phyloP scores from a whole-genome alignment of 805 yeast species.

The Ogataea pignaliae region DNA sequence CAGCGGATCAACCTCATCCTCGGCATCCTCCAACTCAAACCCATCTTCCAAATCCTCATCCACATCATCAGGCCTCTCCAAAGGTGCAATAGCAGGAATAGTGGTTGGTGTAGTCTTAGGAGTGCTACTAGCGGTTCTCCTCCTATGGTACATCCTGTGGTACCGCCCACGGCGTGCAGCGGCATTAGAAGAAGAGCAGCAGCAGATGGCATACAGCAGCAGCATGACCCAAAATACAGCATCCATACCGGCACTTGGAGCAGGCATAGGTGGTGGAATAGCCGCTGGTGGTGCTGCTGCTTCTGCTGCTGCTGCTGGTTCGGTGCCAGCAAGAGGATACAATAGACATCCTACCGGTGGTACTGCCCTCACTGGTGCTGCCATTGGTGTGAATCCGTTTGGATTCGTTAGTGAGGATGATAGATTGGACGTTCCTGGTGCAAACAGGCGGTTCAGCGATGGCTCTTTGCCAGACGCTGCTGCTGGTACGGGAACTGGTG shows the following conservation, averaged over 20 bases:
- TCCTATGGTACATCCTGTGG: constrained; percentile 21
- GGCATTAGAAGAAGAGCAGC: constrained; percentile 20
- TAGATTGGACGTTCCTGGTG: constrained; percentile 18
- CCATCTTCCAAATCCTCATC: constrained; percentile 11
- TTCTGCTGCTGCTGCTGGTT: constrained; percentile 4
- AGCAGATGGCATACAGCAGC: constrained; percentile 5
- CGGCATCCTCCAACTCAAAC: constrained; percentile 5
- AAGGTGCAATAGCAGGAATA: constrained; percentile 34
- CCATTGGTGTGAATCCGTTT: constrained; percentile 14
- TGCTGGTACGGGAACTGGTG: constrained; percentile 15
- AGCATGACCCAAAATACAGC: constrained; percentile 3
- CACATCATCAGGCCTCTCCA: constrained; percentile 13
- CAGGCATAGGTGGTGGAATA: too few relatives aligned
- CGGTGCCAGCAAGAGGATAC: too few relatives aligned
- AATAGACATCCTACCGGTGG: too few relatives aligned
- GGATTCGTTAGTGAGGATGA: constrained; percentile 23
- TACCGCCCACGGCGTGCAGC: constrained; percentile 17
- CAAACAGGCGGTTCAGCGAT: constrained; percentile 30
- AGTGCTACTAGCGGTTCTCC: constrained; percentile 15
- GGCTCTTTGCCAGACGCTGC: constrained; percentile 34
- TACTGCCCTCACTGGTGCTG: too few relatives aligned
- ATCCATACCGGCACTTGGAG: constrained; percentile 4
- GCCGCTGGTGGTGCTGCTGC: neutral
- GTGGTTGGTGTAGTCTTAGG: constrained; percentile 31
- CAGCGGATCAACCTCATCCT: constrained; percentile 2